A percentile compares a stretch with the other conserved stretches of the same genome.
Conservation (phyloP, 106 monocot species). For the Platanthera zijinensis region DNA sequence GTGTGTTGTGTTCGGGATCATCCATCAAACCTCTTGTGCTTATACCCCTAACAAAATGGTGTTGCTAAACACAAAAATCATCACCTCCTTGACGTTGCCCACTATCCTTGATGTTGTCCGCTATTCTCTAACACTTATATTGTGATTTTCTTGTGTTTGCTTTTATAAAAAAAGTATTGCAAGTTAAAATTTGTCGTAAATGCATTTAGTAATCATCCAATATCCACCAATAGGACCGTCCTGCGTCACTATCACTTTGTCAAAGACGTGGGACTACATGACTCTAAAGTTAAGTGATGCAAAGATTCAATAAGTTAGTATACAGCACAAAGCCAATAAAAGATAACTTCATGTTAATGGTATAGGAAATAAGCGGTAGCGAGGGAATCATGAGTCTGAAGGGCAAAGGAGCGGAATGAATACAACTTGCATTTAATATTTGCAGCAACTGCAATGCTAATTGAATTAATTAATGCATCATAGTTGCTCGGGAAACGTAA, state of each 20-base stretch:
- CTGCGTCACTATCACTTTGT: not conserved
- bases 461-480: not conserved
- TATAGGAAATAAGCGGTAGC: not conserved
- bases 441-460: not conserved
- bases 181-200: no score
- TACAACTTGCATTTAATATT: not conserved
- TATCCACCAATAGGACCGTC: no score
- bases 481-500: not conserved
- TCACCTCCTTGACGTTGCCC: no score
- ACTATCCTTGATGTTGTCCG: no score
- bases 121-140: no score
- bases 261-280: not conserved
- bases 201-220: no score
- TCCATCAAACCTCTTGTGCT: no score
- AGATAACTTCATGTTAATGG: not conserved
- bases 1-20: no score
- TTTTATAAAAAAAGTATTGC: no score
- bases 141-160: no score
- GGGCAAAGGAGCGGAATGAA: not conserved
- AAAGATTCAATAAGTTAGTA: not conserved
- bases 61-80: no score
- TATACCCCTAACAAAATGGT: no score
- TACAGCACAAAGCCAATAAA: not conserved
- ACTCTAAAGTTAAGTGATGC: not conserved
- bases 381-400: not conserved